Evolutionary conservation across 1,139 yeast species (phyloP), one percentile per base, ranked within the genome.

Genomic region (Entelexis sorbosivorans): DNA sequence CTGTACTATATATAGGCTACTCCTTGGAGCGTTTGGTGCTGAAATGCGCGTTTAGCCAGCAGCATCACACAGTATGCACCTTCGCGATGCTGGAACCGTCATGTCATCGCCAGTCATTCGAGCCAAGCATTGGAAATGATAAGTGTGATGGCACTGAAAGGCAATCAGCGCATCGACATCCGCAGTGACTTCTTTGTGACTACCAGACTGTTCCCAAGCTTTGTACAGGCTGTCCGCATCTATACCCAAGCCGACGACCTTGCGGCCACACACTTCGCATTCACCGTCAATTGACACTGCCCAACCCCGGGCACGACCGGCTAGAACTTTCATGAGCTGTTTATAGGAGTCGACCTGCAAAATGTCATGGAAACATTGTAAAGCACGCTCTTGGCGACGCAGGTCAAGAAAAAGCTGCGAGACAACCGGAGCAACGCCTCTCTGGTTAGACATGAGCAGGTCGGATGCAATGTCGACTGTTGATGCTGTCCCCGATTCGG

Each of bases 261-360:
- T 67, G 56, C 76, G 77, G 2, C 83, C 85, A 64, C 95, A 86
- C 0, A 81, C 77, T 49, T 82, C 81, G 65, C 95, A 86, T 46
- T 70, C 73, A 48, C 75, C 72, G 19, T 72, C 67, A 29, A 65
- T 66, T 3, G 67, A 64, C 1, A 80, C 74, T 1, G 77, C 67
- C 85, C 89, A 81, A 0, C 95, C 95, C 49, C 66, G 63, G 1
- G 71, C 57, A 22, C 74, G 70, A 44, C 72, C 70, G 1, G 61
- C 58, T 11, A 72, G 68, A 2, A 79, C 63, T 2, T 63, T 56
- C 20, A 69, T 62, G 63, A 81, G 64, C 49, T 72, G 73, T 36
- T 68, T 66, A 60, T 68, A 75, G 3, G 79, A 75, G 52, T 76
- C 82, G 35, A 69, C 70, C 59, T 80, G 78, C 24, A 82, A 66